Conservation (phyloP, 1,284 basidiomycete species). For the Ceratobasidium sp. region DNA sequence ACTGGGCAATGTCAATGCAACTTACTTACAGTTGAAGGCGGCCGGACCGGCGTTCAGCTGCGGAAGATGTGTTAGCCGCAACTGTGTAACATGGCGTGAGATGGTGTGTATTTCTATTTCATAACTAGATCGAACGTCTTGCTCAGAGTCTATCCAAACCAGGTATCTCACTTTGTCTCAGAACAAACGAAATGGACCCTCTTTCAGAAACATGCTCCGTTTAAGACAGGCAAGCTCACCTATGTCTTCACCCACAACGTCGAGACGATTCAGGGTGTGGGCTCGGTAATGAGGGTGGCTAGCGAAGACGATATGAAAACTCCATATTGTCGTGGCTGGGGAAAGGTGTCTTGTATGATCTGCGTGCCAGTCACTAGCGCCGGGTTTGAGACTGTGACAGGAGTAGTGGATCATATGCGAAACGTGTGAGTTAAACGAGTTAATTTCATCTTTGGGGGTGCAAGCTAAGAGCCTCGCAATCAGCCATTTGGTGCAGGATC, state of each 20-base stretch:
- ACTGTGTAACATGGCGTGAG: slow-evolving; percentile 5
- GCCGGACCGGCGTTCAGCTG: slow-evolving; percentile 6
- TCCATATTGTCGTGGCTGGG: not conserved
- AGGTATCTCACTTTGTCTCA: not conserved
- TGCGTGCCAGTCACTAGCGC: not conserved
- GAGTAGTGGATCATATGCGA: not conserved
- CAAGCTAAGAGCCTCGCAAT: not conserved
- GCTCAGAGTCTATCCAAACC: no score
- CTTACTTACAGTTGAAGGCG: slow-evolving; percentile 21
- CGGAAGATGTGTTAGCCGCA: slow-evolving; percentile 10
- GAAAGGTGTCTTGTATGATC: not conserved
- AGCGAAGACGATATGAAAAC: not conserved
- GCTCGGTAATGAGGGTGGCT: not conserved
- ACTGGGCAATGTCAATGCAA: not conserved
- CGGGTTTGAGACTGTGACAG: not conserved
- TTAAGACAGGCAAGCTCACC: not conserved
- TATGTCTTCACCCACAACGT: slow-evolving; percentile 5
- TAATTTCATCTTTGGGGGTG: not conserved
- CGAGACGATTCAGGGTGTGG: not conserved
- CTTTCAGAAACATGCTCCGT: not conserved
- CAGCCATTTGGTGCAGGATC: slow-evolving; percentile 2
- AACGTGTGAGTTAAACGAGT: slow-evolving; percentile 2
- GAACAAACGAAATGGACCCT: not conserved
- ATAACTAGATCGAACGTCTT: no score
- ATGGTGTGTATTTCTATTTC: not conserved